Evolutionary conservation across 768 basidiomycete species (phyloP).

Genomic region (Dacryopinax primogenitus): DNA sequence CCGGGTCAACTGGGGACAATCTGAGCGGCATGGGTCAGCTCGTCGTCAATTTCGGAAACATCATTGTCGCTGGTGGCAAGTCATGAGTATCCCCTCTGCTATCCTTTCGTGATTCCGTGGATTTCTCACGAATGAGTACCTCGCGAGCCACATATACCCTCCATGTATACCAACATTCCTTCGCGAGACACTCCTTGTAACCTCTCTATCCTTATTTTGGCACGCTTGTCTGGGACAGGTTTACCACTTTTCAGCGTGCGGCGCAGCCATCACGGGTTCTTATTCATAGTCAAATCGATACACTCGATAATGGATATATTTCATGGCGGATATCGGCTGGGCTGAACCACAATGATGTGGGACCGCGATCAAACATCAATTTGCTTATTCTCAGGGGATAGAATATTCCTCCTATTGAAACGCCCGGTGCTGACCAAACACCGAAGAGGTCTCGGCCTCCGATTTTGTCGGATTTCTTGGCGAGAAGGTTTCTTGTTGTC

Average conservation of each 20-base stretch:
- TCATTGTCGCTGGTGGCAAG: constrained; percentile 1
- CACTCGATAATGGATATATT: not conserved
- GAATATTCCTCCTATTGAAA: no score
- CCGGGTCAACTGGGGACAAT: not conserved
- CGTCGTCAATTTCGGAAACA: not conserved
- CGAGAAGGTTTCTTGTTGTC: not conserved
- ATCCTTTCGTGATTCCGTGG: not conserved
- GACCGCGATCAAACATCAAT: not conserved
- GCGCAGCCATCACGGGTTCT: not conserved
- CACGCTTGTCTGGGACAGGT: not conserved
- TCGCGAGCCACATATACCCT: not conserved
- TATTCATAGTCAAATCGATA: not conserved
- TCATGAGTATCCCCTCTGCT: not conserved
- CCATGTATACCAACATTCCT: not conserved
- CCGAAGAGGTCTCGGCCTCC: not conserved
- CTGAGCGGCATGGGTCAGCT: not conserved
- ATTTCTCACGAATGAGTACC: not conserved
- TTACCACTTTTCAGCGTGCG: not conserved
- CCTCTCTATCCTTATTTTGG: not conserved
- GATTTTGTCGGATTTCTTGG: not conserved
- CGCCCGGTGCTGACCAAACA: not conserved
- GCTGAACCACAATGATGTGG: not conserved
- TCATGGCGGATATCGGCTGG: not conserved
- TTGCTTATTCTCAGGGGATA: no score
- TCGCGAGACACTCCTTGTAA: not conserved